Conservation (phyloP, 179 eudicot genomes). For the Monotropa hypopitys region DNA sequence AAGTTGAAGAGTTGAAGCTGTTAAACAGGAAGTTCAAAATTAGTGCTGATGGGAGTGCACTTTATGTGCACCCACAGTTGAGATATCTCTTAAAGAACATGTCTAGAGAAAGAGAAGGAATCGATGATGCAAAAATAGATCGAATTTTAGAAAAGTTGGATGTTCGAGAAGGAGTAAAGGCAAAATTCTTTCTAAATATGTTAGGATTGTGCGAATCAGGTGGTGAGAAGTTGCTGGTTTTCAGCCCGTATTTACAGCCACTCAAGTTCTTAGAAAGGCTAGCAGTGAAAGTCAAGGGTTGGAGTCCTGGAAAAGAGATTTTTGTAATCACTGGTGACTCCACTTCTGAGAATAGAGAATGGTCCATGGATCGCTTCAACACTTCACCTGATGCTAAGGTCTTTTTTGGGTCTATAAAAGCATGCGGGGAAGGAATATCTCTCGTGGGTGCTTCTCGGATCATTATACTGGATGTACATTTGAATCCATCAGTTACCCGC, state of each 20-base stretch:
- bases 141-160: constrained; percentile 34
- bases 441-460: constrained; percentile 87
- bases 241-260: constrained; percentile 69
- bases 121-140: constrained; percentile 34
- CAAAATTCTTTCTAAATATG: constrained; percentile 61
- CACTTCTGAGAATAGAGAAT: constrained; percentile 46
- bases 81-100: constrained; percentile 30
- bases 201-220: constrained; percentile 53
- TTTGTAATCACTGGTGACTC: constrained; percentile 69
- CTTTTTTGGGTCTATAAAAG: constrained; percentile 83
- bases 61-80: constrained; percentile 50
- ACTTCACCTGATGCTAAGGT: constrained; percentile 61
- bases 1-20: constrained; percentile 37
- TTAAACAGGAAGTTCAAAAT: constrained; percentile 37
- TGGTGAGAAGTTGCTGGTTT: constrained; percentile 68
- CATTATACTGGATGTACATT: constrained; percentile 62
- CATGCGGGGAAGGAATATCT: constrained; percentile 96
- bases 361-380: constrained; percentile 66
- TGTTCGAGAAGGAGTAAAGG: constrained; percentile 62
- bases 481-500: constrained; percentile 84
- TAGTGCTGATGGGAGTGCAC: constrained; percentile 39
- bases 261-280: constrained; percentile 64
- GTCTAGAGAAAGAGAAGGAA: constrained; percentile 22
- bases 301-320: constrained; percentile 50
- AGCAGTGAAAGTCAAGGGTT: constrained; percentile 36